Percentiles rank a stretch among this genome's conserved stretches.
These are phyloP conservation scores for Lupinus albus DNA, from an alignment of 306 rosid species.

Conservation along the genomic window DNA sequence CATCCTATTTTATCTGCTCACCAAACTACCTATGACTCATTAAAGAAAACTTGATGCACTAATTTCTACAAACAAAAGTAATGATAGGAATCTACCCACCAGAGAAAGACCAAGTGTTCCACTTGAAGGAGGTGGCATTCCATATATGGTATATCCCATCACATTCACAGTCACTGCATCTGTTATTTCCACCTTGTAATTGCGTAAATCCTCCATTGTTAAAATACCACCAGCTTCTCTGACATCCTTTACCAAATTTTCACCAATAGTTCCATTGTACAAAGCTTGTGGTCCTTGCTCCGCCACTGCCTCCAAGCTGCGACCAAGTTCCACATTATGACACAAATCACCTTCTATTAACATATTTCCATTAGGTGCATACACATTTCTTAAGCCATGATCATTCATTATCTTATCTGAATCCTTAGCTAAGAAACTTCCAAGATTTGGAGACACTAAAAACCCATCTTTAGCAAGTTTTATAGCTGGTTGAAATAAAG, in stretches of 20 bases:
- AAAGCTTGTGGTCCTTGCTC: constrained; percentile 77
- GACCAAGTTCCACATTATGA: constrained; percentile 69
- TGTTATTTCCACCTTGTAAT: constrained; percentile 64
- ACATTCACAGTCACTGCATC: constrained; percentile 62
- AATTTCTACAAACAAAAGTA: constrained; percentile 12
- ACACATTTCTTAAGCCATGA: constrained; percentile 67
- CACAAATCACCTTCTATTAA: constrained; percentile 67
- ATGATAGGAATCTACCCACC: constrained; percentile 49
- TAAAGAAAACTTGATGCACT: background rate
- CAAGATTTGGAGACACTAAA: constrained; percentile 59
- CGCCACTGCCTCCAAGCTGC: constrained; percentile 65
- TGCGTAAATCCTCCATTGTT: constrained; percentile 80
- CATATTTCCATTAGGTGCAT: constrained; percentile 69
- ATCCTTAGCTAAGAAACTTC: constrained; percentile 8
- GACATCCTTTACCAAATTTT: constrained; percentile 76
- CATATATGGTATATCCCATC: constrained; percentile 71
- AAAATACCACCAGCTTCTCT: constrained; percentile 82
- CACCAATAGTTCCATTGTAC: constrained; percentile 77
- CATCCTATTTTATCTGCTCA: too few relatives aligned
- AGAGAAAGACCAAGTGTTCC: constrained; percentile 80
- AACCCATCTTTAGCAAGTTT: constrained; percentile 74
- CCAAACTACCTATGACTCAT: background rate
- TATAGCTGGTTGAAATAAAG: constrained; percentile 78
- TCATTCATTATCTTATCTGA: constrained; percentile 55
- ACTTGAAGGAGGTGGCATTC: constrained; percentile 97